Percentiles rank a stretch among this genome's conserved stretches.
Evolutionary conservation across 1,284 basidiomycete genomes (phyloP).

Genomic region (Pascua guehoae): DNA sequence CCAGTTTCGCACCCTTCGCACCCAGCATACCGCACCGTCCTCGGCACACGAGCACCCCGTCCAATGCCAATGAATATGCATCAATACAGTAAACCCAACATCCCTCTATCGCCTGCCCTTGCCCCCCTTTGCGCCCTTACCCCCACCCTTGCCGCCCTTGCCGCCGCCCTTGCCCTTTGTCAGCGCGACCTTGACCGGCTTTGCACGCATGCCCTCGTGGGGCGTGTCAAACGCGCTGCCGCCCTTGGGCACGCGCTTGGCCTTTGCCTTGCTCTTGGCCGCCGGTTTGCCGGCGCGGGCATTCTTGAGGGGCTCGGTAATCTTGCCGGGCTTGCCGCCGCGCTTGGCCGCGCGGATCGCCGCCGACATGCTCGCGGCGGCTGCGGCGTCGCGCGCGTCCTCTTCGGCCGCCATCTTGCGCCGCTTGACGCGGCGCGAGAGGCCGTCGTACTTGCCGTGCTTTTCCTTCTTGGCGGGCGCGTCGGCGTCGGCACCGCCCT

Average conservation of each 20-base stretch:
- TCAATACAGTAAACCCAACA: no score
- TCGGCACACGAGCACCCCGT: no score
- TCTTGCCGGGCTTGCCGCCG: conserved; percentile 59
- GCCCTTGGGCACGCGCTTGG: conserved; percentile 5
- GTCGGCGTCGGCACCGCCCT: conserved; percentile 15
- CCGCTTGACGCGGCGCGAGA: conserved; percentile 77
- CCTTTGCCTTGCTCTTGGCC: conserved; percentile 8
- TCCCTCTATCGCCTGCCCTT: no score
- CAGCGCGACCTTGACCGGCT: conserved; percentile 38
- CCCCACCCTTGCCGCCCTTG: conserved; percentile 20
- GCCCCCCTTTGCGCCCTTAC: no score
- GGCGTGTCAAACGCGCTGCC: conserved; percentile 31
- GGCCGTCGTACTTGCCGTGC: conserved; percentile 75
- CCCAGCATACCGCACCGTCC: no score
- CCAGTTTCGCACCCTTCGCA: no score
- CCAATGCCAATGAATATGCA: no score
- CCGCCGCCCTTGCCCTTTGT: conserved; percentile 36
- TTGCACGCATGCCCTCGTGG: conserved; percentile 45
- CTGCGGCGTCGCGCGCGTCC: conserved; percentile 58
- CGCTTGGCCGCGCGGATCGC: conserved; percentile 84
- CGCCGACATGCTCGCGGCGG: conserved; percentile 59
- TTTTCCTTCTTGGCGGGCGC: conserved; percentile 58
- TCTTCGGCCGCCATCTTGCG: conserved; percentile 79
- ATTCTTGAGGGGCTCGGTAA: conserved; percentile 39
- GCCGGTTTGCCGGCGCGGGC: conserved; percentile 13